Evolutionary conservation across 2,329 filamentous ascomycete genomes (phyloP).

Genomic region (Aspergillus sp.): DNA sequence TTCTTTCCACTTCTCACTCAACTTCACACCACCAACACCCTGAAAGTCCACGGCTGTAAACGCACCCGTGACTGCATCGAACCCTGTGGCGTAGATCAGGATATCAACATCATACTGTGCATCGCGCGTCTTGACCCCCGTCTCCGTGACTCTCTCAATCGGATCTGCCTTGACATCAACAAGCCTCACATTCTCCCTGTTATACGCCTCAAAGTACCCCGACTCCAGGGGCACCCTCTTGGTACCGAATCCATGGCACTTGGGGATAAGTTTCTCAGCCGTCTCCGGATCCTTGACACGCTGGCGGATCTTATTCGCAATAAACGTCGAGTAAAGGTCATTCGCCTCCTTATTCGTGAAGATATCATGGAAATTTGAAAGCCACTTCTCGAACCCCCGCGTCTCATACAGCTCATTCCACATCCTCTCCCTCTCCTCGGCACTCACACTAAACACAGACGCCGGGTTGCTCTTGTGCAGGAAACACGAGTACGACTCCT

Average conservation of each 20-base stretch:
- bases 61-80: slow-evolving; percentile 9
- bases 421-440: slow-evolving; percentile 51
- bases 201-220: slow-evolving; percentile 52
- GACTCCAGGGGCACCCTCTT: slow-evolving; percentile 53
- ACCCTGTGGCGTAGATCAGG: slow-evolving; percentile 9
- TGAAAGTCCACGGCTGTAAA: slow-evolving; percentile 42
- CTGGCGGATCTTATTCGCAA: slow-evolving; percentile 52
- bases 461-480: slow-evolving; percentile 56
- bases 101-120: background rate
- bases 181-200: slow-evolving; percentile 47
- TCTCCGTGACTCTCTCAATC: slow-evolving; percentile 42
- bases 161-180: slow-evolving; percentile 47
- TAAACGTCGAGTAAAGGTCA: slow-evolving; percentile 56
- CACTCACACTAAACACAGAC: slow-evolving; percentile 56
- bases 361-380: slow-evolving; percentile 56
- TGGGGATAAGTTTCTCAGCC: slow-evolving; percentile 54
- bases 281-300: slow-evolving; percentile 52
- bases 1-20: slow-evolving; percentile 34
- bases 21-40: slow-evolving; percentile 28
- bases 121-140: slow-evolving; percentile 42
- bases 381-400: slow-evolving; percentile 58
- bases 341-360: slow-evolving; percentile 51
- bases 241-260: slow-evolving; percentile 54
- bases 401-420: slow-evolving; percentile 52
- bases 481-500: slow-evolving; percentile 60